Conservation (phyloP, 805 yeast genomes). For the Saccharomycopsis schoenii region DNA sequence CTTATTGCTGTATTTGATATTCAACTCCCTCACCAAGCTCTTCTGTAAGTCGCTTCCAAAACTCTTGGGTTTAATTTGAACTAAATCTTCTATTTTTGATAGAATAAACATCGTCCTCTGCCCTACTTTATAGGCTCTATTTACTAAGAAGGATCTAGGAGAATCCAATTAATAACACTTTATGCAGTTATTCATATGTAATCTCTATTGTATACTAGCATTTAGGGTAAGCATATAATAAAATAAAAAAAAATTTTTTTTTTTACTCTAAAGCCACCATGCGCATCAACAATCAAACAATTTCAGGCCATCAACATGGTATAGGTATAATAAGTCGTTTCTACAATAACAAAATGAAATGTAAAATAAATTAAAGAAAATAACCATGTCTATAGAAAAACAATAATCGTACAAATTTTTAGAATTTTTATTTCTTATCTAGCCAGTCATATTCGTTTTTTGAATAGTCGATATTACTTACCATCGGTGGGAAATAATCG, state of each 20-base stretch:
- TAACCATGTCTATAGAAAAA: not conserved
- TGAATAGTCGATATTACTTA: not conserved
- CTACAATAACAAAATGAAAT: no score
- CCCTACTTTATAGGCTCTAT: not conserved
- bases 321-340: no score
- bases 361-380: not conserved
- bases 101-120: conserved; percentile 65
- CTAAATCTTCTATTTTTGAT: conserved; percentile 70
- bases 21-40: conserved; percentile 71
- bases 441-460: conserved; percentile 14
- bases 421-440: conserved; percentile 2
- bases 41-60: conserved; percentile 63
- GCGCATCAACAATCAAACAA: no score
- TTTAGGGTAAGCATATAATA: no score
- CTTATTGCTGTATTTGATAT: conserved; percentile 77
- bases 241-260: no score
- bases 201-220: no score
- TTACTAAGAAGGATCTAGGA: not conserved
- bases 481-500: conserved; percentile 11
- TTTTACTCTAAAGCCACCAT: no score
- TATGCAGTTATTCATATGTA: no score
- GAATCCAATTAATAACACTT: not conserved
- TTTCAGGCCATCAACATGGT: no score
- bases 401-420: not conserved
- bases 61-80: conserved; percentile 79